A percentile compares a stretch with the other conserved stretches of the same genome.
Conservation (phyloP, 345 rosid genomes). For the Tarenaya hassleriana region DNA sequence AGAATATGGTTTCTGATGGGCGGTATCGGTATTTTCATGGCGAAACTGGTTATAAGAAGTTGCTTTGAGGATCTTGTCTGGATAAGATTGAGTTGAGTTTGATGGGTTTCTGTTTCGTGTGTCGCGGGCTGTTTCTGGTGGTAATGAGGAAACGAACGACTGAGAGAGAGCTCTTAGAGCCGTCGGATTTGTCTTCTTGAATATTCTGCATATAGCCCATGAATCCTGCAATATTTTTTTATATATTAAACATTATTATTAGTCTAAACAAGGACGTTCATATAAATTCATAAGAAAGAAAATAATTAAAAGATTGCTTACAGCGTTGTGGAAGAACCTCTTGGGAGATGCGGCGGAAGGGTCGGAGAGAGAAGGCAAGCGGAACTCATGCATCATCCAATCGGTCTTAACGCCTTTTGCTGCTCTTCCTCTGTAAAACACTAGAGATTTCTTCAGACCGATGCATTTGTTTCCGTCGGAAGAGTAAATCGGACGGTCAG, state of each 20-base stretch:
- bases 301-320: constrained; percentile 21
- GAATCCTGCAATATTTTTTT: constrained; percentile 51
- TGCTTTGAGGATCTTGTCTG: constrained; percentile 29
- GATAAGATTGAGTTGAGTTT: constrained; percentile 25
- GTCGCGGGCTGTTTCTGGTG: constrained; percentile 34
- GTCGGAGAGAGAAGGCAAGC: constrained; percentile 64
- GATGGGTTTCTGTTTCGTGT: constrained; percentile 26
- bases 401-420: constrained; percentile 88
- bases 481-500: constrained; percentile 83
- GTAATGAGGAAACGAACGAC: constrained; percentile 54
- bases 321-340: constrained; percentile 45
- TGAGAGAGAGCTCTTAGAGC: constrained; percentile 69
- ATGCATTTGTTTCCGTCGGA: constrained; percentile 70
- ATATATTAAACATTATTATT: constrained; percentile 6
- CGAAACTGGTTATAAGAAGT: constrained; percentile 30
- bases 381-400: constrained; percentile 99
- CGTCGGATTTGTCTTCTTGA: constrained; percentile 73
- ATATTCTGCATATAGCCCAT: constrained; percentile 94
- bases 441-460: constrained; percentile 87
- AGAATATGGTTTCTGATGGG: constrained; percentile 6
- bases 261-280: not conserved
- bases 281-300: not conserved
- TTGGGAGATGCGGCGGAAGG: constrained; percentile 33
- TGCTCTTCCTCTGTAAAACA: constrained; percentile 85
- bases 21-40: constrained; percentile 28